A percentile compares a stretch with the other conserved stretches of the same genome.
Conservation (phyloP, 305 asterid genomes). For the Ilex paraguariensis region DNA sequence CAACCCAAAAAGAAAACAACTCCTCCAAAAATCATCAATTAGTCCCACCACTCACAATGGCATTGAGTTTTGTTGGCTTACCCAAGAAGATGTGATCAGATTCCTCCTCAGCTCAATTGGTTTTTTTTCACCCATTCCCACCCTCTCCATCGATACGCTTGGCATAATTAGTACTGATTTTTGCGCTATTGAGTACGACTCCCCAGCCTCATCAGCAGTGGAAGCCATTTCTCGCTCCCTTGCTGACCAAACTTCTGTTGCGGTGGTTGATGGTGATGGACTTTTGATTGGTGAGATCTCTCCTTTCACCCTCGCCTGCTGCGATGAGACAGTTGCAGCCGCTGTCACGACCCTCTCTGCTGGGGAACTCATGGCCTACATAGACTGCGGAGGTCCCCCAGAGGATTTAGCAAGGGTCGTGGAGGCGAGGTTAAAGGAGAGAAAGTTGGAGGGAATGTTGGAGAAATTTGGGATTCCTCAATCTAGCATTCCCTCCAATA, state of each 20-base stretch:
- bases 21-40: constrained; percentile 29
- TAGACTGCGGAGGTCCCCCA: constrained; percentile 81
- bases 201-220: constrained; percentile 47
- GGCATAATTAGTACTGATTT: constrained; percentile 47
- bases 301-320: constrained; percentile 57
- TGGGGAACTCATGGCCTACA: constrained; percentile 77
- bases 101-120: constrained; percentile 77
- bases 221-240: constrained; percentile 39
- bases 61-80: constrained; percentile 77
- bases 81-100: constrained; percentile 78
- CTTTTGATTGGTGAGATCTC: constrained; percentile 67
- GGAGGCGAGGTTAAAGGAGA: constrained; percentile 55
- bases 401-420: constrained; percentile 63
- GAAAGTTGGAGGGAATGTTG: constrained; percentile 47
- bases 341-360: constrained; percentile 71
- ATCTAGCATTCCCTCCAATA: constrained; percentile 15
- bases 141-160: constrained; percentile 61
- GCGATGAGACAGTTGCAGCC: constrained; percentile 62
- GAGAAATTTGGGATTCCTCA: constrained; percentile 33
- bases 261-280: constrained; percentile 53
- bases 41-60: constrained; percentile 51
- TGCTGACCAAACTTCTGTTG: constrained; percentile 63
- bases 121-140: constrained; percentile 62
- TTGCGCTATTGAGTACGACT: constrained; percentile 40
- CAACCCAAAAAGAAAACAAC: constrained; percentile 42